phyloP scores from a whole-genome alignment of 2,329 filamentous ascomycete species.

The Claviceps arundinis region DNA sequence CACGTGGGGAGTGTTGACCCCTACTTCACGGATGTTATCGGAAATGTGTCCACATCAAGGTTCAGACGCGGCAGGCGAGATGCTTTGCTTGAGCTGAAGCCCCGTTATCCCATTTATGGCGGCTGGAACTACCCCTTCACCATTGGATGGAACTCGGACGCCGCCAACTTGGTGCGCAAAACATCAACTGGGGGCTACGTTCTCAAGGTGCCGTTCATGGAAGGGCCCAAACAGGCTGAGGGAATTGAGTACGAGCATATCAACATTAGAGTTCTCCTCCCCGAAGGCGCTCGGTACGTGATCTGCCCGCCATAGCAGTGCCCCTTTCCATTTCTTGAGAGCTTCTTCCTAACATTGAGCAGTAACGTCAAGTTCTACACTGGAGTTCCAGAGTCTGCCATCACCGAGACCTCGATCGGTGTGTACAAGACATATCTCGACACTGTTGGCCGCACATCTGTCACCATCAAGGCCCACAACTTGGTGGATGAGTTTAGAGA shows the following conservation, averaged over 20 bases:
- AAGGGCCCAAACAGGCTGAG: constrained; percentile 77
- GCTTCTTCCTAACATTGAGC: constrained; percentile 18
- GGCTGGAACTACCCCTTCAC: constrained; percentile 98
- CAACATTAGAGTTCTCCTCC: constrained; percentile 69
- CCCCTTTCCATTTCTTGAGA: no score
- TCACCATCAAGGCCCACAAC: constrained; percentile 71
- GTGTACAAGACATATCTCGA: constrained; percentile 88
- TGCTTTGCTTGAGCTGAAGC: constrained; percentile 79
- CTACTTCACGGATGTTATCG: constrained; percentile 93
- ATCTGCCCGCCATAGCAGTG: no score
- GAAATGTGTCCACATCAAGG: constrained; percentile 87
- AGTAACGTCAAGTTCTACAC: constrained; percentile 73
- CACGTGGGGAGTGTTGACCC: constrained; percentile 67
- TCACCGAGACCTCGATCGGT: constrained; percentile 44
- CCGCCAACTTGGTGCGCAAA: constrained; percentile 61
- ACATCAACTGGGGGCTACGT: constrained; percentile 58
- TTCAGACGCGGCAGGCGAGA: constrained; percentile 70
- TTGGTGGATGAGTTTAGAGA: constrained; percentile 83
- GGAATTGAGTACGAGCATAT: constrained; percentile 77
- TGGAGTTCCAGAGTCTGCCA: constrained; percentile 49
- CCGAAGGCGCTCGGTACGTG: constrained; percentile 76
- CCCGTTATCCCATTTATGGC: constrained; percentile 90
- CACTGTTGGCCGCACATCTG: constrained; percentile 72
- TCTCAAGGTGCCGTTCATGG: constrained; percentile 82
- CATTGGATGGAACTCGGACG: constrained; percentile 86